These are phyloP conservation scores for Termitomyces sp. DNA, from an alignment of 768 basidiomycete species.

Conservation along the genomic window DNA sequence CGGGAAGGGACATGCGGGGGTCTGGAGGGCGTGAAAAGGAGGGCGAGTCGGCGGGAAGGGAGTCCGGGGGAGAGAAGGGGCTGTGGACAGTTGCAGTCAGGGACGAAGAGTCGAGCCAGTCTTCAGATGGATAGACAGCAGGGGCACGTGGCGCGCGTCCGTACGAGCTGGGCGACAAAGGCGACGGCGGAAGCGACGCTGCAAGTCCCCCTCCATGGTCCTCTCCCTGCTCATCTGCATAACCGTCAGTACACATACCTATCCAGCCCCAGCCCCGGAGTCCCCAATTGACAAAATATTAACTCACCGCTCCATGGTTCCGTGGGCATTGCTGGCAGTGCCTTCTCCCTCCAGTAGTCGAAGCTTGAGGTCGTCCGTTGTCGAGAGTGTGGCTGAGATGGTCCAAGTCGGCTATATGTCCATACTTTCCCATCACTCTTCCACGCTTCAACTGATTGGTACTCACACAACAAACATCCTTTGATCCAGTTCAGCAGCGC, in stretches of 20 bases:
- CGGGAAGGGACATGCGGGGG: slow-evolving; percentile 43
- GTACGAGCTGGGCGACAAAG: slow-evolving; percentile 26
- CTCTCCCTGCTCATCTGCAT: slow-evolving; percentile 20
- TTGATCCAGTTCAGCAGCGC: background rate
- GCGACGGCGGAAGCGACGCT: slow-evolving; percentile 27
- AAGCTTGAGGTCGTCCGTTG: slow-evolving; percentile 11
- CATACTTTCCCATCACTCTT: slow-evolving; percentile 16
- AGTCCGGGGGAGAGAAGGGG: background rate
- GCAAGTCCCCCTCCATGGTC: slow-evolving; percentile 19
- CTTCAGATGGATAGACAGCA: slow-evolving; percentile 27
- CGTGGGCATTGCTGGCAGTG: slow-evolving; percentile 31
- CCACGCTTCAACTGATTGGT: slow-evolving; percentile 12
- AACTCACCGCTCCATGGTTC: slow-evolving; percentile 8
- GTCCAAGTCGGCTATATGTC: slow-evolving; percentile 11
- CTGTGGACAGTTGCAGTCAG: slow-evolving; percentile 1
- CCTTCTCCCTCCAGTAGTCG: slow-evolving; percentile 30
- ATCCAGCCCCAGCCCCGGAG: slow-evolving; percentile 4
- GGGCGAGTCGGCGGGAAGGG: slow-evolving; percentile 22
- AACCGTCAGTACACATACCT: background rate
- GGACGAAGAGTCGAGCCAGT: slow-evolving; percentile 20
- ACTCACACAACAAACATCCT: slow-evolving; percentile 10
- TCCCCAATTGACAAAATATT: slow-evolving; percentile 14
- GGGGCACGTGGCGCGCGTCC: slow-evolving; percentile 38
- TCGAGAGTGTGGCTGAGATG: slow-evolving; percentile 6
- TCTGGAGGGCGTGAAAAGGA: slow-evolving; percentile 42